Conservation (phyloP, 441 rosid species). For the Heliophila coronopifolia region DNA sequence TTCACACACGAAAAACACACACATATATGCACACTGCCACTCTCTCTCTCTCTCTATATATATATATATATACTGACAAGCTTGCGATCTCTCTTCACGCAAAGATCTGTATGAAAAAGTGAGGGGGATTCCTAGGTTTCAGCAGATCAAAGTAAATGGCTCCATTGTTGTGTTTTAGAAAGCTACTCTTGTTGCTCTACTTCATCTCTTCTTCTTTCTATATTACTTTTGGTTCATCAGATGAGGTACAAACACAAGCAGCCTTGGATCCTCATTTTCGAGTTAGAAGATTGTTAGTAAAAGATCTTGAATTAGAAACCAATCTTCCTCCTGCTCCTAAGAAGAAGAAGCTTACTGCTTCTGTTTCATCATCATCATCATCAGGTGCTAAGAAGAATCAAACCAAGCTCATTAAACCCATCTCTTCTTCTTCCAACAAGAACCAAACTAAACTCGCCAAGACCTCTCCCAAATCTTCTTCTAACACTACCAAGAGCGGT, state of each 20-base stretch:
- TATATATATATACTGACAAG: conserved; percentile 25
- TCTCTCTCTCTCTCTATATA: neutral
- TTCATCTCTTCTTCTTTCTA: conserved; percentile 36
- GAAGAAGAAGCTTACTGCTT: conserved; percentile 38
- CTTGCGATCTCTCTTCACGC: conserved; percentile 25
- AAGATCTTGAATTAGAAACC: conserved; percentile 33
- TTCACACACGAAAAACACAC: conserved; percentile 24
- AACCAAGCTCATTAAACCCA: conserved; percentile 39
- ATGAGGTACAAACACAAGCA: conserved; percentile 28
- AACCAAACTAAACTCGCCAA: conserved; percentile 44
- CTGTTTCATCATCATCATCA: conserved; percentile 18
- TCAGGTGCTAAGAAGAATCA: conserved; percentile 39
- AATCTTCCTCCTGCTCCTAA: conserved; percentile 31
- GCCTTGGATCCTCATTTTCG: conserved; percentile 24
- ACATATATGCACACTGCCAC: conserved; percentile 2
- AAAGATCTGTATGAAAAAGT: conserved; percentile 31
- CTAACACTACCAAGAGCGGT: conserved; percentile 16
- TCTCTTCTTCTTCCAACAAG: conserved; percentile 30
- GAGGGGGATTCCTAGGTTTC: conserved; percentile 25
- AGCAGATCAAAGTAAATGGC: conserved; percentile 39
- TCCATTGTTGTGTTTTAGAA: conserved; percentile 39
- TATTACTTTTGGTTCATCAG: conserved; percentile 32
- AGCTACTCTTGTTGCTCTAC: conserved; percentile 35
- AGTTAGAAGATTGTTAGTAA: conserved; percentile 36
- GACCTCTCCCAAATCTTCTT: conserved; percentile 41